These are phyloP conservation scores for Phaeotremella skinneri DNA, from an alignment of 768 basidiomycete genomes.

Conservation along the genomic window DNA sequence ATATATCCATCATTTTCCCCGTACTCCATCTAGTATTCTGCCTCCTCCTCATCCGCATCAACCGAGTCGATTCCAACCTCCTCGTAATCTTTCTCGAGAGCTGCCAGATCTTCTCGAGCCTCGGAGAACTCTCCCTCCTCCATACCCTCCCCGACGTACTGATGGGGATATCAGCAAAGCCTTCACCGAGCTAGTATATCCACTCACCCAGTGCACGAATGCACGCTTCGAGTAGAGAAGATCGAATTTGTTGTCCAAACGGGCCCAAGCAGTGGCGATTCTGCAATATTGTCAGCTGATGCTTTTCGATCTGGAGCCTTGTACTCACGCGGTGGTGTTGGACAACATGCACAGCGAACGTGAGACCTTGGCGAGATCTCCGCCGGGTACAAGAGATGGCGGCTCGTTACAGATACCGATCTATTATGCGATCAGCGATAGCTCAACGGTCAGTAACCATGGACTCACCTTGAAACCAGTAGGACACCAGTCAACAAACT, in stretches of 20 bases:
- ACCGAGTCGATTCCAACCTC: conserved; percentile 54
- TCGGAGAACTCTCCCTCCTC: conserved; percentile 99
- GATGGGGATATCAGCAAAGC: conserved; percentile 45
- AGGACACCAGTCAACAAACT: conserved; percentile 87
- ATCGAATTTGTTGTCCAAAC: conserved; percentile 95
- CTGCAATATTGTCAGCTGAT: conserved; percentile 69
- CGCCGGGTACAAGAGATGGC: conserved; percentile 83
- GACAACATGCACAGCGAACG: conserved; percentile 98
- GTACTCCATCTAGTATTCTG: conserved; percentile 51
- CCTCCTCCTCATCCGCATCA: conserved; percentile 52
- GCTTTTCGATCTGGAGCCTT: not conserved
- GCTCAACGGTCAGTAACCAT: not conserved
- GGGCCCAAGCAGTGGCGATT: conserved; percentile 91
- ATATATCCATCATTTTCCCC: not conserved
- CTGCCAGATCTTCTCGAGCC: conserved; percentile 95
- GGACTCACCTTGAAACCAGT: conserved; percentile 81
- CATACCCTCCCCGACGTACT: conserved; percentile 99
- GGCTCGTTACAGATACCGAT: conserved; percentile 98
- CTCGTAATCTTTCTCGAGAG: conserved; percentile 73
- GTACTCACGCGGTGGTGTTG: conserved; percentile 56
- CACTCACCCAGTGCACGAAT: conserved; percentile 54
- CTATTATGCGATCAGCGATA: conserved; percentile 48
- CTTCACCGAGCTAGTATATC: conserved; percentile 58
- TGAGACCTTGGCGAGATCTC: conserved; percentile 89
- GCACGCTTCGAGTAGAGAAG: conserved; percentile 81